Percentiles rank a stretch among this genome's conserved stretches.
phyloP scores from a whole-genome alignment of 176 grass and related monocot genomes.

The Aegilops umbellulata region DNA sequence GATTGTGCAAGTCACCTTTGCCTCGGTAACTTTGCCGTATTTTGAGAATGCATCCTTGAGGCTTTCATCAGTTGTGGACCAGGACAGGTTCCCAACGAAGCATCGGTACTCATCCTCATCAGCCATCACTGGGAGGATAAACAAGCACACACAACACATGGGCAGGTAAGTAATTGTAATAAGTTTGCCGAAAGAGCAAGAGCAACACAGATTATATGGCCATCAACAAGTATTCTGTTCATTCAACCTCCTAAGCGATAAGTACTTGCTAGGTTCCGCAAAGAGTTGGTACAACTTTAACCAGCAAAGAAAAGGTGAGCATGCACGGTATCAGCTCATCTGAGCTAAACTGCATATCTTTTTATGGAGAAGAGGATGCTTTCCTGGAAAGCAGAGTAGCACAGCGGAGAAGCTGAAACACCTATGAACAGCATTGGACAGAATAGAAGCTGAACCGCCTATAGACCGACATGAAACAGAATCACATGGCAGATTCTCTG shows the following conservation, averaged over 20 bases:
- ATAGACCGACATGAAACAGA: background rate
- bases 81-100: conserved; percentile 95
- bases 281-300: background rate
- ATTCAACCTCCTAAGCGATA: background rate
- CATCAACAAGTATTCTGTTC: background rate
- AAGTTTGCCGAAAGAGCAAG: background rate
- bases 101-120: conserved; percentile 77
- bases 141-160: background rate
- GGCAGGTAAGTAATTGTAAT: background rate
- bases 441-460: background rate
- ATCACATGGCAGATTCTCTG: background rate
- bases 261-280: background rate
- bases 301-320: background rate
- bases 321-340: background rate
- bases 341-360: background rate
- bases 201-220: background rate
- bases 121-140: conserved; percentile 36
- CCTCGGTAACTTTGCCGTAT: conserved; percentile 81
- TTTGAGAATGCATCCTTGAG: conserved; percentile 73
- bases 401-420: background rate
- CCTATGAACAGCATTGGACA: background rate
- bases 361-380: background rate
- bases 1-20: conserved; percentile 53
- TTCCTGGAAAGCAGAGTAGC: background rate
- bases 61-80: conserved; percentile 69